These are phyloP conservation scores for Dissophora ornata DNA, from an alignment of 192 early-diverging fungal genomes.

Conservation along the genomic window DNA sequence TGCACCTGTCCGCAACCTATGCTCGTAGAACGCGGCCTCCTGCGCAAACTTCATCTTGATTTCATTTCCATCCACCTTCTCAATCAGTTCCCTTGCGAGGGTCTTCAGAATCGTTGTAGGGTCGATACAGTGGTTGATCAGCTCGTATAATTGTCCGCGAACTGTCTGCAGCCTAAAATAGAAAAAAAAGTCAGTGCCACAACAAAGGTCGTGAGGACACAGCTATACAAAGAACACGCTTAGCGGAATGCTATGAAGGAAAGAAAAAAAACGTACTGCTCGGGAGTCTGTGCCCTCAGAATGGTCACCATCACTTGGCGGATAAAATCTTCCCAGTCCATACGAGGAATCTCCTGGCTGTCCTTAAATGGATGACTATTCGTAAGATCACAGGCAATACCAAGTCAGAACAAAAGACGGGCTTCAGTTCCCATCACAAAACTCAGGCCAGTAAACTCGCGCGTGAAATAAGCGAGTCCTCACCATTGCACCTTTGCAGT, in stretches of 20 bases:
- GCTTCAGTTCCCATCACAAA: too few relatives aligned
- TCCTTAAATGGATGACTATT: conserved; percentile 54
- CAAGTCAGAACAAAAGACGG: background rate
- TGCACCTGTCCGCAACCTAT: conserved; percentile 84
- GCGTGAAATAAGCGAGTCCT: conserved; percentile 28
- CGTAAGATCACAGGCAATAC: background rate
- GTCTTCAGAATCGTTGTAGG: conserved; percentile 84
- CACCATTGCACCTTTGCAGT: conserved; percentile 78
- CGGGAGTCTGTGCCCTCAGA: conserved; percentile 80
- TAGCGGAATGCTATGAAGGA: too few relatives aligned
- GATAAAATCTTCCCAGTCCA: conserved; percentile 92
- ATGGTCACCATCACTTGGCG: conserved; percentile 74
- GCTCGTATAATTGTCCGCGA: conserved; percentile 84
- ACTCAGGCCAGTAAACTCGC: too few relatives aligned
- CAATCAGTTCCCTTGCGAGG: conserved; percentile 76
- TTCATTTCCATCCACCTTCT: conserved; percentile 70
- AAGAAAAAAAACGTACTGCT: conserved; percentile 59
- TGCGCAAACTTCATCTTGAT: conserved; percentile 76
- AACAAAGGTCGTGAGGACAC: background rate
- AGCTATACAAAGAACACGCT: background rate
- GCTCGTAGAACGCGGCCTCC: conserved; percentile 91
- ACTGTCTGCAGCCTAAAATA: conserved; percentile 71
- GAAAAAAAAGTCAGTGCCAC: too few relatives aligned
- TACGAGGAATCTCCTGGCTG: conserved; percentile 68
- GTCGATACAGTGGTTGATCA: conserved; percentile 92